A percentile compares a stretch with the other conserved stretches of the same genome.
Evolutionary conservation across 164 flowering plant species (phyloP).

Genomic region (Chloranthus sessilifolius): DNA sequence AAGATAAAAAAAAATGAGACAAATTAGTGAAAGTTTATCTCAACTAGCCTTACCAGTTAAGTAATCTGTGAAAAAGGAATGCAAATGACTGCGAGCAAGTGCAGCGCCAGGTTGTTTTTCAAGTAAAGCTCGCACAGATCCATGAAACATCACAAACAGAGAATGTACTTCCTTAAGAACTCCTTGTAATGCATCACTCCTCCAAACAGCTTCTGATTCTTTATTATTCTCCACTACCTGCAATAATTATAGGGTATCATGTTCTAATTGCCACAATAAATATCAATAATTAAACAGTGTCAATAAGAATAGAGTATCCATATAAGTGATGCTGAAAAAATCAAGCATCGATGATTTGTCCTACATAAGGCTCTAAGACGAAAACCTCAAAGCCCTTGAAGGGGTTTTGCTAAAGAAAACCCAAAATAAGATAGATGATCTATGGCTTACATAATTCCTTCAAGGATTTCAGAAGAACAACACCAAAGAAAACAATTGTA

Average conservation of each 20-base stretch:
- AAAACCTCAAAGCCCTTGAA: too few species aligned
- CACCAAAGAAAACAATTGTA: too few species aligned
- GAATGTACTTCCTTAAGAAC: conserved; percentile 92
- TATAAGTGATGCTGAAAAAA: neutral
- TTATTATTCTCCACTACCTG: conserved; percentile 87
- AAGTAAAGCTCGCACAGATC: conserved; percentile 74
- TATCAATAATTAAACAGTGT: neutral
- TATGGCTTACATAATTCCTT: too few species aligned
- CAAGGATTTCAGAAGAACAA: too few species aligned
- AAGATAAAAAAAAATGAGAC: too few species aligned
- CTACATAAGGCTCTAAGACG: too few species aligned
- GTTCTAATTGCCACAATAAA: conserved; percentile 1
- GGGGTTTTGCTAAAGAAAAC: too few species aligned
- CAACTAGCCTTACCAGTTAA: conserved; percentile 55
- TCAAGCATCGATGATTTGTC: too few species aligned
- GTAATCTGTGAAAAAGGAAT: conserved; percentile 81
- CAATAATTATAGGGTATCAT: conserved; percentile 12
- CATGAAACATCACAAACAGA: conserved; percentile 88
- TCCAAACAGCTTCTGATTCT: conserved; percentile 72
- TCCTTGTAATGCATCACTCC: conserved; percentile 58
- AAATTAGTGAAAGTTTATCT: neutral
- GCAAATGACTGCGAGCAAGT: conserved; percentile 59
- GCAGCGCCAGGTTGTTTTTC: conserved; percentile 86
- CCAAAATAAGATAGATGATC: too few species aligned
- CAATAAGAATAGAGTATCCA: too few species aligned